These are phyloP conservation scores for Chaetoceros tenuissimus DNA, from an alignment of 108 stramenopile species.

Conservation along the genomic window DNA sequence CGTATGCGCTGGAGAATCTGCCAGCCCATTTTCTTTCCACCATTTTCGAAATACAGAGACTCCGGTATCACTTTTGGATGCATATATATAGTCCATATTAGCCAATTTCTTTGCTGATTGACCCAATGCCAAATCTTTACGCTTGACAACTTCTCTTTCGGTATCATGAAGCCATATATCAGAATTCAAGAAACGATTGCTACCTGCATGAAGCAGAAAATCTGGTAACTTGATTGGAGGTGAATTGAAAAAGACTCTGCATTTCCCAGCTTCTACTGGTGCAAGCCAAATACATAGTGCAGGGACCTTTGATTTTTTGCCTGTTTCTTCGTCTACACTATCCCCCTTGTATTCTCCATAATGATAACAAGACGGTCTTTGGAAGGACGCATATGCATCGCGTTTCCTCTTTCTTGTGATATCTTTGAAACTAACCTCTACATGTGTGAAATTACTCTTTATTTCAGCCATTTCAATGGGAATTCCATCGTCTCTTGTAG, in stretches of 20 bases:
- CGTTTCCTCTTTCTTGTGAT: conserved; percentile 13
- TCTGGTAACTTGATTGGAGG: conserved; percentile 14
- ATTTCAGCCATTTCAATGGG: conserved; percentile 28
- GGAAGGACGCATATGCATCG: conserved; percentile 29
- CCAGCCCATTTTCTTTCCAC: conserved; percentile 16
- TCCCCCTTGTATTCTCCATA: conserved; percentile 15
- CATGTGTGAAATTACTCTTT: conserved; percentile 29
- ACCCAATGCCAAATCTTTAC: conserved; percentile 3
- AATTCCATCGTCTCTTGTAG: conserved; percentile 26
- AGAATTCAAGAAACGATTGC: conserved; percentile 36
- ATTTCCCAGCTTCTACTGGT: conserved; percentile 28
- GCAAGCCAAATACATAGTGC: conserved; percentile 7
- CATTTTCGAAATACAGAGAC: conserved; percentile 19
- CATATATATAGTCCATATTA: conserved; percentile 13
- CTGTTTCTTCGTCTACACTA: conserved; percentile 9
- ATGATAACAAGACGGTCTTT: conserved; percentile 31
- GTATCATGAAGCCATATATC: conserved; percentile 44
- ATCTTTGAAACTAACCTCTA: conserved; percentile 28
- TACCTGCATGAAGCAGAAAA: conserved; percentile 22
- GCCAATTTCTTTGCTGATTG: conserved; percentile 4
- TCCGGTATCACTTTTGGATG: conserved; percentile 22
- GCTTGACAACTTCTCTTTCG: conserved; percentile 17
- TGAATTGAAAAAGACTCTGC: conserved; percentile 18
- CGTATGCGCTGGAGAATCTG: conserved; percentile 12
- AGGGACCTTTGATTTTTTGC: background rate